Base-by-base conservation (phyloP, 176 grass and related monocot species). In the Cenchrus purpureus region DNA sequence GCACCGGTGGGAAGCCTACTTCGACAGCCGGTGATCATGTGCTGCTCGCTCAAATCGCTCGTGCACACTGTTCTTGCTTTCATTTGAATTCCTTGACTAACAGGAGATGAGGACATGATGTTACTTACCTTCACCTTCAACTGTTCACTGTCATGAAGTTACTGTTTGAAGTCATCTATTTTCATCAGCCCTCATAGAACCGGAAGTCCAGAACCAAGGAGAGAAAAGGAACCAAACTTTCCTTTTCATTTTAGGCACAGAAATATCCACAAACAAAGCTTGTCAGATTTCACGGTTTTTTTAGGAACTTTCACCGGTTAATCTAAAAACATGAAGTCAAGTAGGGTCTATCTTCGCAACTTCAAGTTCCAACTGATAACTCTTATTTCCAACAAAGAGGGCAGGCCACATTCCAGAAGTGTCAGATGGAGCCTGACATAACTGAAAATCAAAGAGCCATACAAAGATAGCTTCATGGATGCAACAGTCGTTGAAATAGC, bases 1-100 rank as follows among this genome's bases (percentile, higher is more conserved):
- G 28, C 76, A 28, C 12, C 71, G 12, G 31, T 92, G 91, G 91
- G 77, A 87, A 59, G 20, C 8, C 9, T 92, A 84, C 80, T 87
- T 92, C 15, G 11, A 81, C 60, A 52, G 0, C 71, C 13, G 68
- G 28, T 72, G 85, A 80, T 45, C 34, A 10, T 44, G 31, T 12
- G 17, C 46, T n/a, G 12, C n/a, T 22, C 2, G 29, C 34, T 84
- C 51, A 8, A 8, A 11, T 16, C 1, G 2, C 48, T 76, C n/a
- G 10, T 53, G 46, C 28, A 63, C 78, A 31, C 4, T 37, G 9
- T 12, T 29, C 7, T 68, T 4, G 42, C 16, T 55, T 68, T 67
- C 6, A 5, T 8, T 2, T 71, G 2, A 54, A 43, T 70, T 31
- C 16, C 12, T 8, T 75, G 46, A 13, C 13, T 46, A 8, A 55